Percentiles rank a stretch among this genome's conserved stretches.
These are phyloP conservation scores for Xylaria sp. DNA, from an alignment of 2,329 filamentous ascomycete species.

Conservation along the genomic window DNA sequence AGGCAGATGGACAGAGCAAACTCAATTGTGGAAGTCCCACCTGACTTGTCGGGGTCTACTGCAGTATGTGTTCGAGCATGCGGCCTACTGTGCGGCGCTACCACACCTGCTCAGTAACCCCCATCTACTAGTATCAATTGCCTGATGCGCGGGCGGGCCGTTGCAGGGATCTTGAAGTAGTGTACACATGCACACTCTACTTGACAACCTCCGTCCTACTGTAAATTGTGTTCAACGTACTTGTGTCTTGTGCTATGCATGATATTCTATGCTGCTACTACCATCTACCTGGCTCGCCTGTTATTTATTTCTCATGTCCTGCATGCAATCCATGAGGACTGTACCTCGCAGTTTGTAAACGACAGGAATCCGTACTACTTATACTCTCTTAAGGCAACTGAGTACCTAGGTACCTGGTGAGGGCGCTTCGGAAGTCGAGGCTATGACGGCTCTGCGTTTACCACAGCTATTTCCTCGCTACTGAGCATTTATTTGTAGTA, in stretches of 20 bases:
- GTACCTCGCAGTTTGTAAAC: background rate
- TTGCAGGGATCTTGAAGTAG: background rate
- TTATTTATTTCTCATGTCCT: background rate
- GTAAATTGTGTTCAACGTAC: too few species aligned
- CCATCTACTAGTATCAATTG: background rate
- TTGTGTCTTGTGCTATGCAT: background rate
- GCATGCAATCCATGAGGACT: background rate
- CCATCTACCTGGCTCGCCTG: background rate
- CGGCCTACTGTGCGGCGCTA: background rate
- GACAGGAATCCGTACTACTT: background rate
- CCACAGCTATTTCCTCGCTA: background rate
- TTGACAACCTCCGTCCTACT: too few species aligned
- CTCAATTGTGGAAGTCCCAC: too few species aligned
- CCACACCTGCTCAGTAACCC: background rate
- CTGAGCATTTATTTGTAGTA: background rate
- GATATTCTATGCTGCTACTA: background rate
- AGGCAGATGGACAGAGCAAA: too few species aligned
- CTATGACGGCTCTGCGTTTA: constrained; percentile 2
- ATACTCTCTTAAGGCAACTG: background rate
- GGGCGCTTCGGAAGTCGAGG: constrained; percentile 10
- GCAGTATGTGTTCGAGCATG: background rate
- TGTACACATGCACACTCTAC: background rate
- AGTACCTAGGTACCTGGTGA: background rate
- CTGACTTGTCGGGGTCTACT: background rate
- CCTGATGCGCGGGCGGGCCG: constrained; percentile 15